phyloP scores from a whole-genome alignment of 768 basidiomycete species.

The Kwoniella mangroviensis region DNA sequence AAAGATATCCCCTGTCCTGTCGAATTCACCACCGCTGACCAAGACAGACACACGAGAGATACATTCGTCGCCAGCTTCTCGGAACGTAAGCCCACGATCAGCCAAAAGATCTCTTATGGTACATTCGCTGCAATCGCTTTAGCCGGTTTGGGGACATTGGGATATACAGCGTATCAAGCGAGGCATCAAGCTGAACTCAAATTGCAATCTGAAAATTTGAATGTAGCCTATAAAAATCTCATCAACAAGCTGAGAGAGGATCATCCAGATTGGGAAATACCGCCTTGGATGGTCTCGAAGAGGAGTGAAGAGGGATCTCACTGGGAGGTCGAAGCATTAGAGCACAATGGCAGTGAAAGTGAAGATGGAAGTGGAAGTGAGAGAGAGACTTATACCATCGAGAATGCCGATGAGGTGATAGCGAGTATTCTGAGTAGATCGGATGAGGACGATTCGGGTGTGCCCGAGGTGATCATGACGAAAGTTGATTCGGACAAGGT shows the following conservation, averaged over 20 bases:
- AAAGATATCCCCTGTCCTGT: no score
- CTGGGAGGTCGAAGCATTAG: no score
- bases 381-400: neutral
- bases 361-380: neutral
- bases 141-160: no score
- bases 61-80: no score
- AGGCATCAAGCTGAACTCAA: neutral
- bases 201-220: neutral
- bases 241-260: neutral
- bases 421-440: neutral
- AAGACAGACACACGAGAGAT: no score
- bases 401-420: neutral
- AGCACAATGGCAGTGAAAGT: no score
- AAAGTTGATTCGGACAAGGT: neutral
- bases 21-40: no score
- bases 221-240: neutral
- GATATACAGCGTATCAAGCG: no score
- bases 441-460: no score
- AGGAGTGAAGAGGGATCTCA: neutral
- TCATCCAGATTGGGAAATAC: neutral
- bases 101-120: no score
- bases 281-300: neutral
- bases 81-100: no score
- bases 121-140: no score
- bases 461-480: neutral